These are phyloP conservation scores for Rhododendron ferrugineum DNA, from an alignment of 148 eudicot genomes.

Conservation along the genomic window DNA sequence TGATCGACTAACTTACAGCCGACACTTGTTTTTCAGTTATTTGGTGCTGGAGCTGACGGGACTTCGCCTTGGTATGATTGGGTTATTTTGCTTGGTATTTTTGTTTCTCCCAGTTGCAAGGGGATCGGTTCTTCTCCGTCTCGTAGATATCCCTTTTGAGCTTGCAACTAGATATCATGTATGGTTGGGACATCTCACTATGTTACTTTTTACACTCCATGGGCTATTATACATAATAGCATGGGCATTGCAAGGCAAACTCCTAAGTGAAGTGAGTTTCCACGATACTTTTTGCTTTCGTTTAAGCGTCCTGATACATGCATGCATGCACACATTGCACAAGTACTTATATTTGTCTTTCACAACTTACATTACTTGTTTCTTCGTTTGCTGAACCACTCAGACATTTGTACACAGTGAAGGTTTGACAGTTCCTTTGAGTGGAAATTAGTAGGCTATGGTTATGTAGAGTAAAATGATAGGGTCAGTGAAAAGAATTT, in stretches of 20 bases:
- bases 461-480: too few species aligned
- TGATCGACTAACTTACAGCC: not conserved
- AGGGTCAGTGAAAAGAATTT: not conserved
- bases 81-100: slow-evolving; percentile 61
- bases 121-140: slow-evolving; percentile 71
- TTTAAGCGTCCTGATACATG: not conserved
- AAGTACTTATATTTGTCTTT: not conserved
- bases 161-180: slow-evolving; percentile 84
- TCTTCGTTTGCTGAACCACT: not conserved
- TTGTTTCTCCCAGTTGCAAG: slow-evolving; percentile 77
- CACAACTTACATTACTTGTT: not conserved
- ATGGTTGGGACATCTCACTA: slow-evolving; percentile 95
- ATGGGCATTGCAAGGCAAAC: slow-evolving; percentile 57
- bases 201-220: slow-evolving; percentile 68
- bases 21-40: slow-evolving; percentile 31
- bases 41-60: slow-evolving; percentile 46
- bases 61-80: slow-evolving; percentile 48
- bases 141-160: slow-evolving; percentile 75
- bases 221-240: slow-evolving; percentile 47
- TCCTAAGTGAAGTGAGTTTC: slow-evolving; percentile 42
- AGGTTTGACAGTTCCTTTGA: not conserved
- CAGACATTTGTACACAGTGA: not conserved
- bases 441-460: not conserved
- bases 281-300: not conserved
- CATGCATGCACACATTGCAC: not conserved